These are phyloP conservation scores for Mariannaea elegans DNA, from an alignment of 2,329 filamentous ascomycete genomes.

Conservation along the genomic window DNA sequence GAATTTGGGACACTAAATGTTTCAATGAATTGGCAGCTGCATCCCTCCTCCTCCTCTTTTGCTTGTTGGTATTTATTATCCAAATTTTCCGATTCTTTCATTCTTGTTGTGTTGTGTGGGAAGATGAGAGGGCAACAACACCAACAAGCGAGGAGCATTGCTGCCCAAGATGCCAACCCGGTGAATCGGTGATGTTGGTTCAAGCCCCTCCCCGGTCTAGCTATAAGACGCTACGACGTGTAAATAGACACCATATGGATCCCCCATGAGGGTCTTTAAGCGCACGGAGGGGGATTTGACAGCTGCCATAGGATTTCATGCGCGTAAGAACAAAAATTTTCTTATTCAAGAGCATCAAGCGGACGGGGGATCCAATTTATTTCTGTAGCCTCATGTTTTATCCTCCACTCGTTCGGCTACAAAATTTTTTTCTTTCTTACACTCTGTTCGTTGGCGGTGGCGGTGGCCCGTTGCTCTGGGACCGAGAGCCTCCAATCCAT, in stretches of 20 bases:
- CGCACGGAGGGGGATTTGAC: slow-evolving; percentile 16
- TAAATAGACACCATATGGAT: slow-evolving; percentile 6
- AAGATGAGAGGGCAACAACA: slow-evolving; percentile 1
- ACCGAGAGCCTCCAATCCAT: background rate
- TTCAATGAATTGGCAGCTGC: background rate
- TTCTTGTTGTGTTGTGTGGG: slow-evolving; percentile 9
- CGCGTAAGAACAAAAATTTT: background rate
- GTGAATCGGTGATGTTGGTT: slow-evolving; percentile 10
- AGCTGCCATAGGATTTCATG: background rate
- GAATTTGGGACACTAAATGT: background rate
- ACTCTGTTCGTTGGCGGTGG: background rate
- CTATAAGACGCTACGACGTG: slow-evolving; percentile 2
- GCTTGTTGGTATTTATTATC: too few relatives aligned
- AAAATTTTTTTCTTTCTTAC: slow-evolving; percentile 2
- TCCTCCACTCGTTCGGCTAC: background rate
- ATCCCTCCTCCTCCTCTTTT: too few relatives aligned
- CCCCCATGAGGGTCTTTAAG: slow-evolving; percentile 8
- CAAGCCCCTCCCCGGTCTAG: slow-evolving; percentile 18
- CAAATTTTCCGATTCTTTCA: too few relatives aligned
- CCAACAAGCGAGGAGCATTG: slow-evolving; percentile 16
- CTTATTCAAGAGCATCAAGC: background rate
- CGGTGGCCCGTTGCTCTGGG: slow-evolving; percentile 18
- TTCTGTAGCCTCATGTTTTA: slow-evolving; percentile 7
- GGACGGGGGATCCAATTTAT: slow-evolving; percentile 8
- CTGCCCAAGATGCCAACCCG: slow-evolving; percentile 18